Percentiles rank a stretch among this genome's conserved stretches.
phyloP scores from a whole-genome alignment of 2,329 filamentous ascomycete genomes.

The Neocucurbitaria cava region DNA sequence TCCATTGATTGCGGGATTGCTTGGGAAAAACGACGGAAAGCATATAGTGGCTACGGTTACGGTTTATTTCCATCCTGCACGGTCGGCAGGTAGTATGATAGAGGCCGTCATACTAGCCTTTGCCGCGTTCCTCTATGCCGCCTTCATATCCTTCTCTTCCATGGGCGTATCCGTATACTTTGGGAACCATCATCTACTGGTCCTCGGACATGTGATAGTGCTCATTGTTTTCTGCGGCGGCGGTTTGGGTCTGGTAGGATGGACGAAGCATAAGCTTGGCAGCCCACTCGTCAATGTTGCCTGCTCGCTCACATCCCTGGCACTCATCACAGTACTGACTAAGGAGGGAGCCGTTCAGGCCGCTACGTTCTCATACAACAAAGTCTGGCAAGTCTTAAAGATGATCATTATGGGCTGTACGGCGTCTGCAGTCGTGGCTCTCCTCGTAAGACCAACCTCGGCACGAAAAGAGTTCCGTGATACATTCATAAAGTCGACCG shows the following conservation, averaged over 20 bases:
- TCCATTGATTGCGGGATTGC: slow-evolving; percentile 71
- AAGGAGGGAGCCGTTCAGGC: slow-evolving; percentile 89
- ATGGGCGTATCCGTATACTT: slow-evolving; percentile 90
- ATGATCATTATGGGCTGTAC: slow-evolving; percentile 64
- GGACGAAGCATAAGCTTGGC: slow-evolving; percentile 81
- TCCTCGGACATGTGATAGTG: slow-evolving; percentile 79
- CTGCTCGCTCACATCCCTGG: slow-evolving; percentile 84
- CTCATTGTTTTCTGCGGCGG: slow-evolving; percentile 84
- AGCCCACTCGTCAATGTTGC: slow-evolving; percentile 79
- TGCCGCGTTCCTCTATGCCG: slow-evolving; percentile 79
- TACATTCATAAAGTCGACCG: slow-evolving; percentile 76
- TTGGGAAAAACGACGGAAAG: slow-evolving; percentile 88
- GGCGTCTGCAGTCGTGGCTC: slow-evolving; percentile 59
- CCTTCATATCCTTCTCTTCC: slow-evolving; percentile 77
- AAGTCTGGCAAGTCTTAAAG: slow-evolving; percentile 73
- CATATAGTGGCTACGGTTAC: slow-evolving; percentile 93
- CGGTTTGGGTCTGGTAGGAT: slow-evolving; percentile 85
- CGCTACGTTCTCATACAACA: slow-evolving; percentile 80
- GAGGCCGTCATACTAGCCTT: slow-evolving; percentile 81
- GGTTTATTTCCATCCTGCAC: slow-evolving; percentile 91
- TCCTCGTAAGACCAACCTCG: slow-evolving; percentile 79
- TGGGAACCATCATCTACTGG: slow-evolving; percentile 69
- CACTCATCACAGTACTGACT: slow-evolving; percentile 87
- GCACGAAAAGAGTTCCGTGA: slow-evolving; percentile 76
- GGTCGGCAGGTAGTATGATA: slow-evolving; percentile 87